Percentiles rank a stretch among this genome's conserved stretches.
These are phyloP conservation scores for Chrysoporthe puriensis DNA, from an alignment of 2,329 filamentous ascomycete genomes.

Conservation along the genomic window DNA sequence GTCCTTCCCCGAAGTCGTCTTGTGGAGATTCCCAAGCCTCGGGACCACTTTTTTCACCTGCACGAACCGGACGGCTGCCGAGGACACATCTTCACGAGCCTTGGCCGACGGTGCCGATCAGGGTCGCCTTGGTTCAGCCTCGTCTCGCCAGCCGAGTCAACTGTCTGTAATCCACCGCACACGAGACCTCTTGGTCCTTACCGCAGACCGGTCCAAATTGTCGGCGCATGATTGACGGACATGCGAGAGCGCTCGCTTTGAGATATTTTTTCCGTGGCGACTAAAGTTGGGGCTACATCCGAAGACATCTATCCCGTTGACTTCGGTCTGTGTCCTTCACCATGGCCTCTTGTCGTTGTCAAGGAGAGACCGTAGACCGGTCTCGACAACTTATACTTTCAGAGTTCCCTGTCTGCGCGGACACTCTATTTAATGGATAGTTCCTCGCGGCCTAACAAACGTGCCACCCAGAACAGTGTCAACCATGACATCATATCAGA, in stretches of 20 bases:
- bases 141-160: background rate
- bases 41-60: background rate
- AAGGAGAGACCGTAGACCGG: background rate
- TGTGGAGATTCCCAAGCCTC: slow-evolving; percentile 9
- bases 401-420: background rate
- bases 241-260: background rate
- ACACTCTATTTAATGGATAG: background rate
- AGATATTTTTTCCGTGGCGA: no score
- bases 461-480: background rate
- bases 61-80: slow-evolving; percentile 12
- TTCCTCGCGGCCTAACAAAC: background rate
- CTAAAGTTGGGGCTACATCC: background rate
- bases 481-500: background rate
- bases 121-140: slow-evolving; percentile 10
- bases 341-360: background rate
- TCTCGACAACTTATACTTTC: background rate
- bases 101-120: background rate
- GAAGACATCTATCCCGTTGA: background rate
- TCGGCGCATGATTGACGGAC: background rate
- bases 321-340: background rate
- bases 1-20: background rate
- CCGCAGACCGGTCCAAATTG: background rate
- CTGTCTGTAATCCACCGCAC: background rate
- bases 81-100: background rate
- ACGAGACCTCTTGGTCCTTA: background rate